Conservation (phyloP, 2,329 filamentous ascomycete genomes). For the Metarhizium brunneum region DNA sequence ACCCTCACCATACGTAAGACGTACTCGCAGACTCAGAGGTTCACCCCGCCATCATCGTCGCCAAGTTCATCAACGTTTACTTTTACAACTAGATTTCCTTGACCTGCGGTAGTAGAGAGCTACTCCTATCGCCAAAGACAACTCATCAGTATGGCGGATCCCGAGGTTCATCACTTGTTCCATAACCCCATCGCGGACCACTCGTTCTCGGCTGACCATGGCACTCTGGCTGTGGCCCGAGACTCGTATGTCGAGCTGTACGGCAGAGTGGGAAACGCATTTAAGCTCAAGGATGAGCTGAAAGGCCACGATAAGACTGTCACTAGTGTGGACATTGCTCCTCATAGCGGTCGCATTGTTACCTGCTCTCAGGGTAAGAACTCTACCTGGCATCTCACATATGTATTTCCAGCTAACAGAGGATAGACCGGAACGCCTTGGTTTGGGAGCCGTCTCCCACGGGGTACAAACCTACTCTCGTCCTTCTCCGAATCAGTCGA, state of each 20-base stretch:
- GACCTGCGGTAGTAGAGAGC: constrained; percentile 86
- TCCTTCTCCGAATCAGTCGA: constrained; percentile 92
- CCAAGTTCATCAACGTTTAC: not conserved
- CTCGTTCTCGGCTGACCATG: constrained; percentile 89
- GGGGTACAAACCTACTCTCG: constrained; percentile 94
- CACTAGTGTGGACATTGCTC: constrained; percentile 92
- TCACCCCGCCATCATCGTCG: constrained; percentile 6
- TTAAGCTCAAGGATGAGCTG: constrained; percentile 81
- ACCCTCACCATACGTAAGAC: not conserved
- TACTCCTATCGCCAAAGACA: constrained; percentile 37
- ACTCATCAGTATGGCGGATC: constrained; percentile 55
- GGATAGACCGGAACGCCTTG: constrained; percentile 83
- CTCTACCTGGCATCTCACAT: not conserved
- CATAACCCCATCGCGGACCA: constrained; percentile 95
- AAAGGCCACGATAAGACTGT: constrained; percentile 97
- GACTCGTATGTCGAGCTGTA: constrained; percentile 90
- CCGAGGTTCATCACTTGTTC: constrained; percentile 94
- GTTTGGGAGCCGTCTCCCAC: constrained; percentile 93
- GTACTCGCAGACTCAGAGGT: not conserved
- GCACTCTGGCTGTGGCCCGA: constrained; percentile 81
- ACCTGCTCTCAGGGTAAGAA: constrained; percentile 84
- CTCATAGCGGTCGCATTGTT: constrained; percentile 83
- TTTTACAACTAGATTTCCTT: not conserved
- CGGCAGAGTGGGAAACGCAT: constrained; percentile 59
- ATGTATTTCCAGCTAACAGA: constrained; percentile 6